Percentiles rank a stretch among this genome's conserved stretches.
Evolutionary conservation across 352 stramenopile genomes (phyloP).

Genomic region (Globisporangium takayamanum): DNA sequence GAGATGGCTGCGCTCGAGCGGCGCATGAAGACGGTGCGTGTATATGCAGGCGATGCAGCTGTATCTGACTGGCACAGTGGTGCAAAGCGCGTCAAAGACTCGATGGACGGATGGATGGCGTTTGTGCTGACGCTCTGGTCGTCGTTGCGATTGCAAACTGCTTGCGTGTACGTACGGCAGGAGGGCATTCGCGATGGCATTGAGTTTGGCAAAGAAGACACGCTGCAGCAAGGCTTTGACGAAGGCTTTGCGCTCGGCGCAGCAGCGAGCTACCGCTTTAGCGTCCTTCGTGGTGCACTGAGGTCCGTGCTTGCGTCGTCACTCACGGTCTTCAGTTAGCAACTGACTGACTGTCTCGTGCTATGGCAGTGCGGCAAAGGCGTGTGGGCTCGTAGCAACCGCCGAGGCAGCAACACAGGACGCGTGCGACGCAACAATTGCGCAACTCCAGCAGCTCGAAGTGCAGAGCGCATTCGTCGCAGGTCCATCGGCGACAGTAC

Average conservation of each 20-base stretch:
- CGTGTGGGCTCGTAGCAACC: conserved; percentile 1
- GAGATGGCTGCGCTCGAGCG: conserved; percentile 51
- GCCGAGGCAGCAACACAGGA: background rate
- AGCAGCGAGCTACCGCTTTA: conserved; percentile 32
- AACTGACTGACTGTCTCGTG: too few species aligned
- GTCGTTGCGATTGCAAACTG: background rate
- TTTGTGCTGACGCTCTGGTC: conserved; percentile 7
- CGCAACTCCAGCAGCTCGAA: conserved; percentile 4
- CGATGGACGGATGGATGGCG: background rate
- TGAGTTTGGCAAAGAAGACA: conserved; percentile 63
- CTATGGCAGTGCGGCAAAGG: conserved; percentile 5
- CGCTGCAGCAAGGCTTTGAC: conserved; percentile 69
- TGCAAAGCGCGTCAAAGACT: too few species aligned
- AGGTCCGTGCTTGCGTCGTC: conserved; percentile 15
- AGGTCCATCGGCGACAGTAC: background rate
- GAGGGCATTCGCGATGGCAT: conserved; percentile 62
- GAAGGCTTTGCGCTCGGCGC: conserved; percentile 36
- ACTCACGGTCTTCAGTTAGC: background rate
- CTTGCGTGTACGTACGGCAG: conserved; percentile 12
- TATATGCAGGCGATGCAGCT: background rate
- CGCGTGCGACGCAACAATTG: background rate
- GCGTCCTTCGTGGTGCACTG: conserved; percentile 41
- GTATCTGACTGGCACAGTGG: too few species aligned
- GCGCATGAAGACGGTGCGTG: conserved; percentile 50
- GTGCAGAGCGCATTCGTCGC: conserved; percentile 6